Base-by-base conservation (phyloP, 352 stramenopile species). In the Peronospora belbahrii region DNA sequence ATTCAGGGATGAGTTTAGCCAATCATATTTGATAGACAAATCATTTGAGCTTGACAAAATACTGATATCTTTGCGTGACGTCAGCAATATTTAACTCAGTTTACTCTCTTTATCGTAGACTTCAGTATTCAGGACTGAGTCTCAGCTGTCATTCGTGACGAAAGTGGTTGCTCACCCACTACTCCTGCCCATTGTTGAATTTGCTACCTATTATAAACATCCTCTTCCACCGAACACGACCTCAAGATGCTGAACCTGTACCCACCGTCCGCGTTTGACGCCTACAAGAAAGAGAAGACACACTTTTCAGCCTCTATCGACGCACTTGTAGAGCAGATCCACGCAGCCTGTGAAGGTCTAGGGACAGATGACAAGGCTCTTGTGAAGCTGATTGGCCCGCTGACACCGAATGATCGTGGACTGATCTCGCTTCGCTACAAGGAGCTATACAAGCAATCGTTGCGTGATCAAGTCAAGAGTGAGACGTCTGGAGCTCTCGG, bases 281-380 rank as follows among this genome's bases (percentile, higher is more conserved):
- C 77, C 19, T 88, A 83, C 71, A 78, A 68, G 41, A 77, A 85
- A 43, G 62, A 71, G 24, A 78, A 74, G 46, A 60, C 64, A 6
- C 44, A 43, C 35, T 81, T 63, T 40, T 43, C 68, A 28, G 40
- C 65, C n/a, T 58, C 64, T 9, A 60, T 84, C 31, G 64, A 85
- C 25, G 53, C 53, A 2, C 49, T 65, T 23, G 70, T 67, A 37
- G 72, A 88, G 35, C 48, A 85, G 58, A 82, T 88, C 59, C 57
- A 86, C 56, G 62, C 63, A 48, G 74, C 74, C n/a, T 81, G 66
- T 38, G 53, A 56, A 3, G 78, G 78, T 22, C 4, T 85, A 19
- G 78, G 78, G 49, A 89, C 78, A 15, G 65, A 89, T 35, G 74
- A 89, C 43, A 61, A 77, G 37, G 39, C 61, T 2, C 69, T 89